Percentiles rank a stretch among this genome's conserved stretches.
phyloP scores from a whole-genome alignment of 1,139 yeast species.

The Nakaseomyces kungkrabaensis region DNA sequence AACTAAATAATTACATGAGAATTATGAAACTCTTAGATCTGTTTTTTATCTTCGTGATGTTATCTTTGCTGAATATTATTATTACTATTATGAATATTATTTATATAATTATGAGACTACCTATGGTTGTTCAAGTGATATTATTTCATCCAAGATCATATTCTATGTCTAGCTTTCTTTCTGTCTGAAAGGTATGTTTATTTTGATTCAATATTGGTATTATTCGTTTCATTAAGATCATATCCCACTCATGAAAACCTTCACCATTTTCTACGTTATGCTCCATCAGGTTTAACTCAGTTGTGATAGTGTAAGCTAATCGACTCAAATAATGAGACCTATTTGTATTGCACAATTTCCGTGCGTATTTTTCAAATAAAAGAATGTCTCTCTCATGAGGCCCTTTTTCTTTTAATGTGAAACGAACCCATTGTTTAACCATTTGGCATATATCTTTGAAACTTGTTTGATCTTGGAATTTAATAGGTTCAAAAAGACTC shows the following conservation, averaged over 20 bases:
- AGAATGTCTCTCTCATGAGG: slow-evolving; percentile 51
- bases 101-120: background rate
- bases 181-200: slow-evolving; percentile 18
- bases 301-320: slow-evolving; percentile 17
- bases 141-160: slow-evolving; percentile 11
- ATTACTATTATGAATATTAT: too few species aligned
- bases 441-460: slow-evolving; percentile 33
- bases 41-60: too few species aligned
- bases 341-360: slow-evolving; percentile 18
- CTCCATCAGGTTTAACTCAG: slow-evolving; percentile 14
- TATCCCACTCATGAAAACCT: slow-evolving; percentile 27
- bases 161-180: slow-evolving; percentile 17
- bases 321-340: slow-evolving; percentile 18
- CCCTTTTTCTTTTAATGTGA: slow-evolving; percentile 37
- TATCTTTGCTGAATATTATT: too few species aligned
- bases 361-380: slow-evolving; percentile 31
- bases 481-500: slow-evolving; percentile 28
- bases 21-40: too few species aligned
- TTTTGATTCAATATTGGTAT: slow-evolving; percentile 21
- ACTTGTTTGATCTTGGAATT: slow-evolving; percentile 31
- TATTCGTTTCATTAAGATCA: slow-evolving; percentile 16
- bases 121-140: background rate
- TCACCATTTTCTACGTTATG: slow-evolving; percentile 3
- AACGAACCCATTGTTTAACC: slow-evolving; percentile 41
- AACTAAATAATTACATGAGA: too few species aligned